A percentile compares a stretch with the other conserved stretches of the same genome.
Evolutionary conservation across 1,139 yeast genomes (phyloP).

Genomic region (Sugiyamaella xylanicola): DNA sequence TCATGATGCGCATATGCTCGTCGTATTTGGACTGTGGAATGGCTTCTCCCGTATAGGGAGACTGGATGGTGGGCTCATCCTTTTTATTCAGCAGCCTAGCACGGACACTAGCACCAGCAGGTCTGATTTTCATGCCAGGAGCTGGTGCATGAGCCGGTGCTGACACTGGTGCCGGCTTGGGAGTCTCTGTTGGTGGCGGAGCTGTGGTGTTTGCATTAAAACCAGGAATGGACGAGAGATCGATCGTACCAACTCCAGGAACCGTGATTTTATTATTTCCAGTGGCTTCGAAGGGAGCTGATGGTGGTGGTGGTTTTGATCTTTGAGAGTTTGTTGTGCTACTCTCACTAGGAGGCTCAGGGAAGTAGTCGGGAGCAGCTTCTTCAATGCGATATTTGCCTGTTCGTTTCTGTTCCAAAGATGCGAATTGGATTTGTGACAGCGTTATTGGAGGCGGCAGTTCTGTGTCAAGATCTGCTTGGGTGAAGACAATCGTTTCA

Average conservation of each 20-base stretch:
- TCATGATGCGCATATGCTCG: constrained; percentile 67
- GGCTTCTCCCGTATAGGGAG: constrained; percentile 73
- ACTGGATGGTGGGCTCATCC: constrained; percentile 52
- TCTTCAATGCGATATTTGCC: constrained; percentile 42
- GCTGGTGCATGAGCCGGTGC: constrained; percentile 48
- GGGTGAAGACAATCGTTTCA: constrained; percentile 67
- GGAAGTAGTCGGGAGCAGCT: constrained; percentile 45
- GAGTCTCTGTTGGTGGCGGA: constrained; percentile 13
- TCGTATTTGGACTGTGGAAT: constrained; percentile 75
- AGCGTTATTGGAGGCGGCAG: constrained; percentile 63
- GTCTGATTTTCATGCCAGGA: constrained; percentile 55
- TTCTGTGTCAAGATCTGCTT: constrained; percentile 63
- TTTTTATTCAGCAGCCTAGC: constrained; percentile 38
- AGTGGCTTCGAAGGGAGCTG: neutral
- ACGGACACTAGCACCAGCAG: constrained; percentile 70
- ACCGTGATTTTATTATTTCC: constrained; percentile 1
- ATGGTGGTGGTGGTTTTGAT: neutral
- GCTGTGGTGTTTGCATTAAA: neutral
- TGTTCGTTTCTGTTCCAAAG: constrained; percentile 53
- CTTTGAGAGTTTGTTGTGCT: too few relatives aligned
- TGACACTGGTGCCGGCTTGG: too few relatives aligned
- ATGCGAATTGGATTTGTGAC: constrained; percentile 62
- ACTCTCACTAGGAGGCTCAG: constrained; percentile 22
- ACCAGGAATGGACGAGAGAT: constrained; percentile 11
- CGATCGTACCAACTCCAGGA: constrained; percentile 8